phyloP scores from a whole-genome alignment of 257 asterid species.

The Penstemon eatonii region DNA sequence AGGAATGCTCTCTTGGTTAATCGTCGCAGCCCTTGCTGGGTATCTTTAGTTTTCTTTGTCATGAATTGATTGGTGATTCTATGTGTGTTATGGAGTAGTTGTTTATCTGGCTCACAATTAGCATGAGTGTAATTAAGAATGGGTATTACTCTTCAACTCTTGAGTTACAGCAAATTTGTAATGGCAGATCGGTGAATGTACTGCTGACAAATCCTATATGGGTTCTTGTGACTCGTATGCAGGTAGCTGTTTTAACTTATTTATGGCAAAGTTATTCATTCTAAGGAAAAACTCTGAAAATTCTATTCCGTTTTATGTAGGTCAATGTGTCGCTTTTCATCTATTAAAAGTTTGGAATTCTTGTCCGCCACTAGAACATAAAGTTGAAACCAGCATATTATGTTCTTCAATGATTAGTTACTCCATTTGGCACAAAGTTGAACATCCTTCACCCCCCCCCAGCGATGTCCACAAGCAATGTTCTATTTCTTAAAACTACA shows the following conservation, averaged over 20 bases:
- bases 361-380: not conserved
- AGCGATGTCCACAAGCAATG: not conserved
- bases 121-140: not conserved
- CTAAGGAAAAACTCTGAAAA: not conserved
- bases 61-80: constrained; percentile 2
- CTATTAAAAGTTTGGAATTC: not conserved
- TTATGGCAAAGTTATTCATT: not conserved
- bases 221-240: constrained; percentile 97
- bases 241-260: constrained; percentile 42
- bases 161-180: constrained; percentile 12
- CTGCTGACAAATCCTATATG: constrained; percentile 86
- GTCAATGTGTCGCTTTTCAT: not conserved
- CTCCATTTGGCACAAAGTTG: not conserved
- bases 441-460: not conserved
- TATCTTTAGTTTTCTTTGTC: constrained; percentile 22
- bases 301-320: not conserved
- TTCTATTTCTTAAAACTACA: not conserved
- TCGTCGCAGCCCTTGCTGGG: constrained; percentile 97
- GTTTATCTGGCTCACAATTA: constrained; percentile 8
- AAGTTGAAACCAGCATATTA: not conserved
- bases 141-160: not conserved
- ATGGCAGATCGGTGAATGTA: constrained; percentile 71
- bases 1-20: constrained; percentile 87
- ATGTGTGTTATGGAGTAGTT: not conserved
- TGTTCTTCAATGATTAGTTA: constrained; percentile 12